These are phyloP conservation scores for Gilbertella persicaria DNA, from an alignment of 371 early-diverging fungal genomes.

Conservation along the genomic window DNA sequence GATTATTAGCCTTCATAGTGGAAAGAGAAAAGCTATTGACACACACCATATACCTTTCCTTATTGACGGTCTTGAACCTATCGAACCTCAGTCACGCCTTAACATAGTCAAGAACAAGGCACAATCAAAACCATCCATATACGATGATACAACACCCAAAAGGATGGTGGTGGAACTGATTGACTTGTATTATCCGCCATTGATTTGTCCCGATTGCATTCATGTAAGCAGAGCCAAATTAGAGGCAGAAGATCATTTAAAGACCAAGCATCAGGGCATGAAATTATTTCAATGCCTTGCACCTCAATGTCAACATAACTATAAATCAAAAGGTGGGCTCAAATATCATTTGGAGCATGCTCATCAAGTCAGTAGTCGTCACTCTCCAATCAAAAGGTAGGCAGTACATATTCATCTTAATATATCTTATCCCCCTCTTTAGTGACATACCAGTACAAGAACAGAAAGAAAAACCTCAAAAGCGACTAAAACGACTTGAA, in stretches of 20 bases:
- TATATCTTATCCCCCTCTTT: too few relatives aligned
- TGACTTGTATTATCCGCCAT: constrained; percentile 30
- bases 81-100: neutral
- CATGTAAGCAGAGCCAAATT: constrained; percentile 5
- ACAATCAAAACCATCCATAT: too few relatives aligned
- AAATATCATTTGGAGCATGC: constrained; percentile 32
- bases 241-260: constrained; percentile 27
- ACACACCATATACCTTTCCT: neutral
- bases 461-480: neutral
- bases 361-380: constrained; percentile 12
- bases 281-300: constrained; percentile 25
- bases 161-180: constrained; percentile 16
- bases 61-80: neutral
- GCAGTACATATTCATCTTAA: too few relatives aligned
- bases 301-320: constrained; percentile 20
- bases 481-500: constrained; percentile 1
- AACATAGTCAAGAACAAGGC: neutral
- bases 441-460: neutral
- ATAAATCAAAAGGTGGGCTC: constrained; percentile 25
- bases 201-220: constrained; percentile 27
- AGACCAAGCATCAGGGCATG: constrained; percentile 17
- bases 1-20: neutral
- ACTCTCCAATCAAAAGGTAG: too few relatives aligned
- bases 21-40: neutral
- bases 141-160: too few relatives aligned